phyloP scores from a whole-genome alignment of 192 early-diverging fungal genomes.

The Backusella parvicylindrica region DNA sequence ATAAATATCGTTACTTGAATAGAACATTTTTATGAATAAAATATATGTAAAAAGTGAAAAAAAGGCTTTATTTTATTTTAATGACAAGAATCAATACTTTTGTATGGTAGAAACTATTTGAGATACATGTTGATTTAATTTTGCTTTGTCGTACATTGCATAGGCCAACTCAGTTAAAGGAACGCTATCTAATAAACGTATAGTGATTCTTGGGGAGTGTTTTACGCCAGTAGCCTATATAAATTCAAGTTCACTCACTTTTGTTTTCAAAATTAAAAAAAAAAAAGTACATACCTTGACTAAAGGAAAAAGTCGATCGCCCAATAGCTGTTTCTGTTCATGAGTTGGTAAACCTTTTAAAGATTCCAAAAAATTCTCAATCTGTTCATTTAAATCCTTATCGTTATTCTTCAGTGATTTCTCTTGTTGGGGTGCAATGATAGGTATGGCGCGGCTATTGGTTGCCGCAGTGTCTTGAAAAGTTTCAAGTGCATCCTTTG shows the following conservation, averaged over 20 bases:
- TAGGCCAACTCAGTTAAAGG: slow-evolving; percentile 28
- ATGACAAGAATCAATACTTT: neutral
- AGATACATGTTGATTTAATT: slow-evolving; percentile 27
- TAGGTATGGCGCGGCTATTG: neutral
- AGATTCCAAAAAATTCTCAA: slow-evolving; percentile 23
- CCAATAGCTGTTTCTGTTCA: slow-evolving; percentile 40
- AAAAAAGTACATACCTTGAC: slow-evolving; percentile 33
- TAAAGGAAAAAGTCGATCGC: slow-evolving; percentile 37
- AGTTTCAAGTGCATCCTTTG: slow-evolving; percentile 29
- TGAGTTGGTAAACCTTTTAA: slow-evolving; percentile 21
- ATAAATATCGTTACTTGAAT: neutral
- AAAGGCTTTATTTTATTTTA: neutral
- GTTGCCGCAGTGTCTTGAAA: slow-evolving; percentile 10
- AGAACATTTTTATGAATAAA: no score
- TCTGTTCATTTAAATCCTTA: slow-evolving; percentile 12
- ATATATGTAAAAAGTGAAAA: neutral
- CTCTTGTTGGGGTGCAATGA: neutral
- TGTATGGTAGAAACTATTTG: neutral
- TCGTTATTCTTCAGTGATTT: neutral
- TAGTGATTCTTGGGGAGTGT: slow-evolving; percentile 39
- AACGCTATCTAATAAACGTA: slow-evolving; percentile 36
- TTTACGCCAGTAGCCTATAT: slow-evolving; percentile 32
- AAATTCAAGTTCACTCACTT: no score
- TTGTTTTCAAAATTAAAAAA: no score
- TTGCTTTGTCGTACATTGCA: slow-evolving; percentile 35